Base-by-base conservation (phyloP, 192 early-diverging fungal genomes). In the Coemansia sp. region DNA sequence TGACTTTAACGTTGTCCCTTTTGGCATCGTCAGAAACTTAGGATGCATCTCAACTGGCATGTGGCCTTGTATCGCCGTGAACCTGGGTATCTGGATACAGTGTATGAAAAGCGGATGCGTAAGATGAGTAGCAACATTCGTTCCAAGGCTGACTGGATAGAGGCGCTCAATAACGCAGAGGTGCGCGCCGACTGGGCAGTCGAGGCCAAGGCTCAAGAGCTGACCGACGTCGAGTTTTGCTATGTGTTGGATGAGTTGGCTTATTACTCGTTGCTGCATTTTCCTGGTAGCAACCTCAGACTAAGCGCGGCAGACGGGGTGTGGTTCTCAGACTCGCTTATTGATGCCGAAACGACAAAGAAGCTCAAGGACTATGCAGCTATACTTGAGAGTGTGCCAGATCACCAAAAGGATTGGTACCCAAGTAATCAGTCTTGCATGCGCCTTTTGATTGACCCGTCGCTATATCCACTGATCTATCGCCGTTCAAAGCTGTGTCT, bases 371-470 rank as follows among this genome's bases (percentile, higher is more conserved):
- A 7, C 14, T 63, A 42, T 10, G 14, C 27, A 15, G 10, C 25
- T 1, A 14, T 44, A 23, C 23, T 45, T 31, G 45, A 25, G 27
- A 27, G 9, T 1, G 31, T 31, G 10, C 12, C 27, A 8, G 11
- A 19, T 51, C 15, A 21, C 6, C 48, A 25, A 9, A 51, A 23
- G n/a, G 48, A 51, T 67, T 72, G 85, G 15, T 85, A 78, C 84
- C 82, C 88, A 67, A 76, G 70, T 1, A 68, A 75, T 8, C 65
- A 72, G 57, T 63, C 84, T 29, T 74, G 79, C 63, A 79, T 87
- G 12, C 74, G 82, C 11, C 74, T 84, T 36, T 70, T 87, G 2
- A 75, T 87, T 6, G 77, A 87, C 63, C 86, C 82, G 29, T 86
- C 85, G 46, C 72, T 87, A 15, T 85, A 64, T 61, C 82, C 82